A percentile compares a stretch with the other conserved stretches of the same genome.
Conservation (phyloP, 345 rosid species). For the Aquilaria yunnanensis region DNA sequence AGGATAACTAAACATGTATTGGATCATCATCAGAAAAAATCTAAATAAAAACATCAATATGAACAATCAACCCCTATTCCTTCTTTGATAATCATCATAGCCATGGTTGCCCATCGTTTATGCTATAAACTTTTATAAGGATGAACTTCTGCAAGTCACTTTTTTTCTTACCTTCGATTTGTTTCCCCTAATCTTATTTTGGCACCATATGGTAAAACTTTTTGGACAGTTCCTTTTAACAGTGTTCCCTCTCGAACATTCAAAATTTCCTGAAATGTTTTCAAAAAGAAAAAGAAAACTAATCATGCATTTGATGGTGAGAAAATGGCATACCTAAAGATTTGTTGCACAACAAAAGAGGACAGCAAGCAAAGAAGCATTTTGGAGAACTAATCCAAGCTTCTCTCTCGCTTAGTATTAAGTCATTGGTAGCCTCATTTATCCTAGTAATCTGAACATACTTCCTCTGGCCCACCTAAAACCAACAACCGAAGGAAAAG, state of each 20-base stretch:
- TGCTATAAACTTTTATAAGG: neutral
- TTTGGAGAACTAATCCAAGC: conserved; percentile 60
- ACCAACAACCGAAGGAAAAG: conserved; percentile 15
- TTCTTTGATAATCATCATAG: too few relatives aligned
- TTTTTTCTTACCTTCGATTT: conserved; percentile 60
- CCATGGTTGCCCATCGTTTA: neutral
- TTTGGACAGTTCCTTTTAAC: conserved; percentile 74
- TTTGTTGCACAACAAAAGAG: neutral
- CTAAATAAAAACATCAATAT: too few relatives aligned
- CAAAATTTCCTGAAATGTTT: conserved; percentile 54
- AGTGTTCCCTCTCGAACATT: conserved; percentile 84
- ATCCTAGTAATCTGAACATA: conserved; percentile 53
- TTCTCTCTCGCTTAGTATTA: conserved; percentile 69
- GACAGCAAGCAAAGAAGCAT: neutral
- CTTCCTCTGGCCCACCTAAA: conserved; percentile 60
- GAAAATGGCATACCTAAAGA: neutral
- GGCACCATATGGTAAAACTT: conserved; percentile 81
- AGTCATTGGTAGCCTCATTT: conserved; percentile 67
- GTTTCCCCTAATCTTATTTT: conserved; percentile 75
- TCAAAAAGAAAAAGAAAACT: conserved; percentile 7
- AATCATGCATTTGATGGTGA: neutral
- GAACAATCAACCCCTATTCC: too few relatives aligned
- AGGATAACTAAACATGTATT: too few relatives aligned
- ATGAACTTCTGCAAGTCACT: neutral
- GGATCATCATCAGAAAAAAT: too few relatives aligned